Evolutionary conservation across 441 rosid genomes (phyloP).

Genomic region (Monsonia emarginata): DNA sequence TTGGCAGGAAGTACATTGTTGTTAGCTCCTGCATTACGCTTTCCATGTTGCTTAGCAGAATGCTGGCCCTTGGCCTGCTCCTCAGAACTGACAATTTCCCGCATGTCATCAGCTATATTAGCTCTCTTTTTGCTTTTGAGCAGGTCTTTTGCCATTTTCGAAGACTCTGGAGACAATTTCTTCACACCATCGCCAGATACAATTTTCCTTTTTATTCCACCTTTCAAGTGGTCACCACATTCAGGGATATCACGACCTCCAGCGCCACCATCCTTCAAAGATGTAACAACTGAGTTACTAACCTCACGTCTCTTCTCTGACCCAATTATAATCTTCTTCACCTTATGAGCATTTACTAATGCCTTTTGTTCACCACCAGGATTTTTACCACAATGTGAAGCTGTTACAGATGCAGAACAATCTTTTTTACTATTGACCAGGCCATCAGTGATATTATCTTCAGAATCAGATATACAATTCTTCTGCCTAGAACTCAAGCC

Average conservation of each 20-base stretch:
- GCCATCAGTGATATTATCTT: background rate
- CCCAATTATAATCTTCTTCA: conserved; percentile 31
- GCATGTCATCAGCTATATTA: conserved; percentile 30
- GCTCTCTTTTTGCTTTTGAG: conserved; percentile 24
- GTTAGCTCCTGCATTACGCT: conserved; percentile 26
- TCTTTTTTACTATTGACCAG: background rate
- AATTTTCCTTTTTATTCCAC: conserved; percentile 24
- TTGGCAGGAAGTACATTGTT: conserved; percentile 42
- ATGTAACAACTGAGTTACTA: conserved; percentile 19
- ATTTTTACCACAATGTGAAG: conserved; percentile 2
- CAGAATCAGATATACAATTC: conserved; percentile 5
- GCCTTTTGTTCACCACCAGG: conserved; percentile 29
- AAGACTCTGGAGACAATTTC: conserved; percentile 20
- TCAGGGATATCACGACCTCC: conserved; percentile 20
- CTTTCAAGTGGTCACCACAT: conserved; percentile 36
- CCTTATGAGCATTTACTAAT: conserved; percentile 32
- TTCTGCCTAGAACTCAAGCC: conserved; percentile 1
- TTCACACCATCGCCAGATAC: conserved; percentile 20
- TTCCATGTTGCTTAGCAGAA: conserved; percentile 36
- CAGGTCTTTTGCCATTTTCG: conserved; percentile 27
- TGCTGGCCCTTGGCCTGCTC: conserved; percentile 20
- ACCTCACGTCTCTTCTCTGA: conserved; percentile 29
- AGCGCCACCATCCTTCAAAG: conserved; percentile 26
- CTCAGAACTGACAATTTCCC: conserved; percentile 23
- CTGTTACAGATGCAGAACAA: background rate